Evolutionary conservation across 352 stramenopile genomes (phyloP).

Genomic region (Peronospora farinosa): DNA sequence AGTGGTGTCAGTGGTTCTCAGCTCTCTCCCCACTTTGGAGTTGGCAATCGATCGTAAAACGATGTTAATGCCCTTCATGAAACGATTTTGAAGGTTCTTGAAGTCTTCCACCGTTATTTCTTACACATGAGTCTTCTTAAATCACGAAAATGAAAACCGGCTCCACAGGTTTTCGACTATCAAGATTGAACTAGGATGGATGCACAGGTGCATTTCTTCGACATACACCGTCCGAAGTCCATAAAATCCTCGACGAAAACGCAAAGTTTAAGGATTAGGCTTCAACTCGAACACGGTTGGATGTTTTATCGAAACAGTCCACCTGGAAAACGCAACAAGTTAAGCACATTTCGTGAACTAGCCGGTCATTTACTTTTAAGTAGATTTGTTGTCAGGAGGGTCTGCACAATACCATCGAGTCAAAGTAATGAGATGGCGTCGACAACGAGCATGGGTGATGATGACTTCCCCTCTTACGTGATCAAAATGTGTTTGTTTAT

Average conservation of each 20-base stretch:
- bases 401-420: conserved; percentile 21
- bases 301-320: conserved; percentile 50
- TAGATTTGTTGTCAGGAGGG: conserved; percentile 28
- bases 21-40: too few relatives aligned
- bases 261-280: too few relatives aligned
- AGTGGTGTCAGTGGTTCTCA: too few relatives aligned
- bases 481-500: too few relatives aligned
- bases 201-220: too few relatives aligned
- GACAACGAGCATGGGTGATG: conserved; percentile 30
- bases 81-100: conserved; percentile 25
- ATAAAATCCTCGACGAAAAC: too few relatives aligned
- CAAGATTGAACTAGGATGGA: too few relatives aligned
- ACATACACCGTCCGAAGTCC: too few relatives aligned
- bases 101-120: conserved; percentile 12
- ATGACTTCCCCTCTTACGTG: conserved; percentile 20
- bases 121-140: not conserved
- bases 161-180: not conserved
- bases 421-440: too few relatives aligned
- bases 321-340: conserved; percentile 14
- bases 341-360: conserved; percentile 23
- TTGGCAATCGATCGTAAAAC: not conserved
- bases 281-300: conserved; percentile 20
- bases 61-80: conserved; percentile 6
- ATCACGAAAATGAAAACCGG: conserved; percentile 2
- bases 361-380: conserved; percentile 26